phyloP scores from a whole-genome alignment of 306 rosid genomes.

The Casuarina equisetifolia region DNA sequence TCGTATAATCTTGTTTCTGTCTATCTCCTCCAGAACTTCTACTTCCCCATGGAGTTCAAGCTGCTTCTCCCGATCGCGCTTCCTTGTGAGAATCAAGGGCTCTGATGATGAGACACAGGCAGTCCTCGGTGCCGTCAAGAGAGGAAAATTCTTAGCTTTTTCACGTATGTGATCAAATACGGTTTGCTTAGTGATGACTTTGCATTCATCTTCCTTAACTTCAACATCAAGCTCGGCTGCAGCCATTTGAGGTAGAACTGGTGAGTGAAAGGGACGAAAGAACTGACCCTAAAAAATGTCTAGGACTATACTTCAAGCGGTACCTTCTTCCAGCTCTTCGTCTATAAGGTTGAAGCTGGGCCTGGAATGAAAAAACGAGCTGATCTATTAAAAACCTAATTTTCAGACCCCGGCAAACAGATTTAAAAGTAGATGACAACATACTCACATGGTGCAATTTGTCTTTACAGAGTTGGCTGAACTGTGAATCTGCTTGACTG shows the following conservation, averaged over 20 bases:
- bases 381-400: not conserved
- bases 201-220: slow-evolving; percentile 52
- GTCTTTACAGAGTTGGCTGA: slow-evolving; percentile 31
- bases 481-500: slow-evolving; percentile 39
- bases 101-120: slow-evolving; percentile 48
- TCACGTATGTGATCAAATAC: slow-evolving; percentile 92
- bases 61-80: slow-evolving; percentile 48
- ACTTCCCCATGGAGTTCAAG: slow-evolving; percentile 40
- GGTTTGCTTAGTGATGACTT: slow-evolving; percentile 60
- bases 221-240: slow-evolving; percentile 48
- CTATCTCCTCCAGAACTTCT: slow-evolving; percentile 53
- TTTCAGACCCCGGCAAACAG: slow-evolving; percentile 20
- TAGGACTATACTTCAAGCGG: slow-evolving; percentile 11
- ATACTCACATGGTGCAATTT: slow-evolving; percentile 54
- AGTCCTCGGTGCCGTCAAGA: slow-evolving; percentile 44
- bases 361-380: slow-evolving; percentile 40
- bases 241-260: slow-evolving; percentile 17
- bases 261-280: slow-evolving; percentile 27
- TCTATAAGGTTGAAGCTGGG: slow-evolving; percentile 82
- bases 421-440: slow-evolving; percentile 19
- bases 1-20: slow-evolving; percentile 31
- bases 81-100: slow-evolving; percentile 46
- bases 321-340: slow-evolving; percentile 69
- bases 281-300: not conserved
- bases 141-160: slow-evolving; percentile 71